Evolutionary conservation across 2,329 filamentous ascomycete genomes (phyloP), one percentile per base, ranked within the genome.

Genomic region (Trematosphaeria pertusa): DNA sequence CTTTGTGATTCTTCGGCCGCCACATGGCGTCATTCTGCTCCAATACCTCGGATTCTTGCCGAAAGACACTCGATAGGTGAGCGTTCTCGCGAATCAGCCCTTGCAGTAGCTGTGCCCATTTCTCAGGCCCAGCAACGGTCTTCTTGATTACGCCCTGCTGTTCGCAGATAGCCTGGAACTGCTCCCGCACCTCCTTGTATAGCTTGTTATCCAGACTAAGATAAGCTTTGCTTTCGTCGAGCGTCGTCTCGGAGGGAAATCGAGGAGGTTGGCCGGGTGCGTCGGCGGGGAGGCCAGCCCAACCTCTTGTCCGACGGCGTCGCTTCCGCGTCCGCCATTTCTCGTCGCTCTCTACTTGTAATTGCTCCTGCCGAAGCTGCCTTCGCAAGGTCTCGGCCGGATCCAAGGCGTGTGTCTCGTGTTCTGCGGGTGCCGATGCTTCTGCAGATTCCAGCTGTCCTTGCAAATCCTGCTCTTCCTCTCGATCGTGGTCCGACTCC

Each of bases 211-310:
- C 82, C 24, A 95, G 75, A 28, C 74, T 77, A 20, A 95, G 75
- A 48, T 86, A 87, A 10, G 79, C 78, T 63, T 91, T 89, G 62
- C 87, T 87, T 70, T 93, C 88, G 55, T 89, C 87, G 48, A 94
- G 82, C 0, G 89, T 92, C 10, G 87, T 92, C 69, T 94, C 89
- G 0, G 89, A 93, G 1, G 88, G 88, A 54, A 91, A 94, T 17
- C 89, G 83, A 11, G 87, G 85, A 15, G 86, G 83, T 4, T 85
- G 84, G 1, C 85, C 83, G 0, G 85, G 81, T 5, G 84, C 83
- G 63, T 89, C 87, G 28, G 86, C 81, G 11, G 87, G 84, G 19
- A 88, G 69, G 2, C 86, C 85, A 32, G 82, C 85, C 78, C 84
- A 88, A n/a, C 81, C 82, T 58, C 83, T 80, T 43, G 85, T 87